Percentiles rank a stretch among this genome's conserved stretches.
Conservation (phyloP, 2,329 filamentous ascomycete genomes). For the Rasamsonia emersonii region DNA sequence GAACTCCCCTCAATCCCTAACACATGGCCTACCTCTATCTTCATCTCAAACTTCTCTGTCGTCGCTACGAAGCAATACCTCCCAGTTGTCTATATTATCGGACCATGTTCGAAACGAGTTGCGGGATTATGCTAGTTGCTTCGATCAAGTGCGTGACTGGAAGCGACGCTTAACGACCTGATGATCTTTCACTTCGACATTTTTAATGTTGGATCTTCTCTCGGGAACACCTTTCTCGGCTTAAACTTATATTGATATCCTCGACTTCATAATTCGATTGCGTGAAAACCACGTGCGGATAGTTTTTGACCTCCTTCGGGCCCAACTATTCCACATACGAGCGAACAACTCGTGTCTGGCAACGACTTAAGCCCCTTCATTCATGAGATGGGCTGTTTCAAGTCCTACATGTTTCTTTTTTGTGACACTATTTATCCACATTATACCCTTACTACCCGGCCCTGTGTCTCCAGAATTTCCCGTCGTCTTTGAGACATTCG, state of each 20-base stretch:
- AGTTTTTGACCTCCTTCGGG: no score
- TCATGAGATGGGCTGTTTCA: no score
- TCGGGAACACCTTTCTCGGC: not conserved
- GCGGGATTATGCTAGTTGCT: slow-evolving; percentile 76
- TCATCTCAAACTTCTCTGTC: slow-evolving; percentile 78
- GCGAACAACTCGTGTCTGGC: no score
- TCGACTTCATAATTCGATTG: no score
- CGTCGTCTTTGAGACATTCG: no score
- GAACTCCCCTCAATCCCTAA: slow-evolving; percentile 8
- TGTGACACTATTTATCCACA: no score
- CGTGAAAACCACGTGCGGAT: no score
- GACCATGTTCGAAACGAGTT: slow-evolving; percentile 72
- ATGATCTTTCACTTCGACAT: slow-evolving; percentile 10
- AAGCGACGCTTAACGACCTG: slow-evolving; percentile 31
- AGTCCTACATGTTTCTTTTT: no score
- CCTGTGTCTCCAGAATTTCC: no score
- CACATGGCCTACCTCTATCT: slow-evolving; percentile 44
- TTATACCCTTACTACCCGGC: no score
- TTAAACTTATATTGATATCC: not conserved
- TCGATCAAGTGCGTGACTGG: slow-evolving; percentile 64
- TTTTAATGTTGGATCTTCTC: slow-evolving; percentile 1
- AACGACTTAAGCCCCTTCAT: no score
- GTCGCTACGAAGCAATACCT: slow-evolving; percentile 60
- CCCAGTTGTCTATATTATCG: slow-evolving; percentile 50
- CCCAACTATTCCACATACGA: no score